Base-by-base conservation (phyloP, 108 stramenopile species). In the Nitzschia palea region DNA sequence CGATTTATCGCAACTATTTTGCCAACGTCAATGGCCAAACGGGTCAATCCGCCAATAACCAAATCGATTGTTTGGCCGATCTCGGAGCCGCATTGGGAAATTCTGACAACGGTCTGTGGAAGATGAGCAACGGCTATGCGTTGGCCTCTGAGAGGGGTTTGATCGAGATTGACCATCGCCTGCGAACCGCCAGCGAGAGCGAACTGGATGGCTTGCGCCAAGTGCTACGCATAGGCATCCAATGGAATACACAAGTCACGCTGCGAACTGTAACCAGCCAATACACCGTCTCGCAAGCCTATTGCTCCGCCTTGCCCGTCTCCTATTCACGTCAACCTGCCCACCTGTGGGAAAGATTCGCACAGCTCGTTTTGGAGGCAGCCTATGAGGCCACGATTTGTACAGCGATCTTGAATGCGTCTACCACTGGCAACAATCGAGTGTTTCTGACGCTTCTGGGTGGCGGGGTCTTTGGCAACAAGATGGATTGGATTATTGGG, bases 381-480 rank as follows among this genome's bases (percentile, higher is more conserved):
- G 27, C 51, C n/a, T 84, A 84, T 53, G 73, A 80, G 47, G 79
- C 83, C 18, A 79, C 78, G 36, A 37, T 80, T 0, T 27, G 47
- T 37, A 73, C 42, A 0, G 76, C 17, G 17, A 44, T 44, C 20
- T 18, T 44, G 18, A 20, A 3, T 1, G 3, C 3, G 18, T 20
- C 44, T 18, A 44, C 1, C 2, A 3, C 1, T 18, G 18, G 18
- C 1, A 2, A 2, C 2, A 20, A 44, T 18, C 44, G 37, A 1
- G 45, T 84, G 20, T 77, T 50, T 55, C 44, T 84, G 47, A 84
- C 83, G 6, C 33, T 55, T 32, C 29, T 84, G 17, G 83, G 83
- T 14, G 83, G 83, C 4, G 83, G 83, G 5, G 83, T 75, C 5
- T 84, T 84, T 66, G 68, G 65, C 25, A 84, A 84, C 35, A 6